phyloP scores from a whole-genome alignment of 768 basidiomycete species.

The Xerocomellus chrysenteron region DNA sequence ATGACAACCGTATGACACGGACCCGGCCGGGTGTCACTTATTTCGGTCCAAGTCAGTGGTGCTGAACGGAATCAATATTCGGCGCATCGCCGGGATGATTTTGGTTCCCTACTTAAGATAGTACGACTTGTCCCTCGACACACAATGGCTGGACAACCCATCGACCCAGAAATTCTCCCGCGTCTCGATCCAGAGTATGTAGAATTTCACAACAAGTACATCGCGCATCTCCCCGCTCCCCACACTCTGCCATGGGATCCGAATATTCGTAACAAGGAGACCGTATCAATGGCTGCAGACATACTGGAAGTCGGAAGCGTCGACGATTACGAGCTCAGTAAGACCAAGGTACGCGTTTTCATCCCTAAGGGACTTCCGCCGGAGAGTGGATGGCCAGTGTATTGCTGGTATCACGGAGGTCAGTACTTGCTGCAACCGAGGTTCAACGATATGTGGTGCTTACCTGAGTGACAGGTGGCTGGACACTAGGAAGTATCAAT shows the following conservation, averaged over 20 bases:
- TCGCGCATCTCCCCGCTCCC: constrained; percentile 46
- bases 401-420: constrained; percentile 78
- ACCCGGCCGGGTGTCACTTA: constrained; percentile 6
- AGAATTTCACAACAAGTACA: constrained; percentile 53
- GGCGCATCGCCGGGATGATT: background rate
- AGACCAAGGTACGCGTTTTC: constrained; percentile 60
- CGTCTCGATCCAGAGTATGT: constrained; percentile 68
- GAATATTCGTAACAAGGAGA: constrained; percentile 47
- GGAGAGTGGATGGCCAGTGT: constrained; percentile 62
- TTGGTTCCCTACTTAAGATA: constrained; percentile 13
- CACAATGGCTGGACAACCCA: constrained; percentile 40
- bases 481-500: constrained; percentile 69
- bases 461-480: constrained; percentile 51
- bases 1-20: background rate
- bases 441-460: background rate
- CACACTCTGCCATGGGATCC: constrained; percentile 66
- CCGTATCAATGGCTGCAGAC: constrained; percentile 56
- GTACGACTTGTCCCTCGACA: background rate
- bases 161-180: constrained; percentile 59
- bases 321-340: constrained; percentile 50
- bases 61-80: background rate
- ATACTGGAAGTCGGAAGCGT: constrained; percentile 56
- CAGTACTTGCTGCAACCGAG: constrained; percentile 8
- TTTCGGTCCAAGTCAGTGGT: background rate
- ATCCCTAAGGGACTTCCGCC: constrained; percentile 54